phyloP scores from a whole-genome alignment of 78 protist species.

The Speleostelium caveatum region DNA sequence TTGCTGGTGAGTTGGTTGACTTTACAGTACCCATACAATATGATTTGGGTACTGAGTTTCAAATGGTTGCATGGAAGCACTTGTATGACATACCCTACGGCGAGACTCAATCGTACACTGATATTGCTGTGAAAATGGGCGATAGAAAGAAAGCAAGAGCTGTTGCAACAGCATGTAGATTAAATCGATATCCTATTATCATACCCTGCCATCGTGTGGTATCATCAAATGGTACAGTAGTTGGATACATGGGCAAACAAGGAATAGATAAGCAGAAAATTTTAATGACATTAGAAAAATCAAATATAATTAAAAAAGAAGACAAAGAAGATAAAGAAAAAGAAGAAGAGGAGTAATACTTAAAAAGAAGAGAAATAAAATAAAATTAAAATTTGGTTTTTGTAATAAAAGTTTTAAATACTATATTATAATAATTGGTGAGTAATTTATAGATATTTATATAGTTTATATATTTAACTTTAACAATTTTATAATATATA shows the following conservation, averaged over 20 bases:
- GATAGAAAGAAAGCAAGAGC: conserved; percentile 3
- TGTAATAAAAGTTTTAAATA: too few relatives aligned
- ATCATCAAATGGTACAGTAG: conserved; percentile 1
- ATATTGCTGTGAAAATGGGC: conserved; percentile 8
- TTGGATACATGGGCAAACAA: conserved; percentile 53
- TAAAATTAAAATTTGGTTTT: conserved; percentile 1
- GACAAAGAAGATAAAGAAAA: neutral
- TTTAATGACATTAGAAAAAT: neutral
- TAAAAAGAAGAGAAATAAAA: neutral
- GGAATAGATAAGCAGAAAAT: conserved; percentile 51
- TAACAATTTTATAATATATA: too few relatives aligned
- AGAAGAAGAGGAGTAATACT: neutral
- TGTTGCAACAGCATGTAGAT: conserved; percentile 51
- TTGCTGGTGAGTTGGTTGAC: conserved; percentile 1
- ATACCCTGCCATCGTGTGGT: conserved; percentile 59
- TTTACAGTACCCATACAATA: conserved; percentile 13
- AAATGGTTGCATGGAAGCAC: conserved; percentile 16
- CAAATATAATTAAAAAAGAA: too few relatives aligned
- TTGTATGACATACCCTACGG: conserved; percentile 25
- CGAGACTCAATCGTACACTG: conserved; percentile 20
- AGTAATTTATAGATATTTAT: too few relatives aligned
- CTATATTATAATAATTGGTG: too few relatives aligned
- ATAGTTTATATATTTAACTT: too few relatives aligned
- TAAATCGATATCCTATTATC: conserved; percentile 24
- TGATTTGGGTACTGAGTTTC: conserved; percentile 25